phyloP scores from a whole-genome alignment of 805 yeast species.

The Metschnikowia aberdeeniae region DNA sequence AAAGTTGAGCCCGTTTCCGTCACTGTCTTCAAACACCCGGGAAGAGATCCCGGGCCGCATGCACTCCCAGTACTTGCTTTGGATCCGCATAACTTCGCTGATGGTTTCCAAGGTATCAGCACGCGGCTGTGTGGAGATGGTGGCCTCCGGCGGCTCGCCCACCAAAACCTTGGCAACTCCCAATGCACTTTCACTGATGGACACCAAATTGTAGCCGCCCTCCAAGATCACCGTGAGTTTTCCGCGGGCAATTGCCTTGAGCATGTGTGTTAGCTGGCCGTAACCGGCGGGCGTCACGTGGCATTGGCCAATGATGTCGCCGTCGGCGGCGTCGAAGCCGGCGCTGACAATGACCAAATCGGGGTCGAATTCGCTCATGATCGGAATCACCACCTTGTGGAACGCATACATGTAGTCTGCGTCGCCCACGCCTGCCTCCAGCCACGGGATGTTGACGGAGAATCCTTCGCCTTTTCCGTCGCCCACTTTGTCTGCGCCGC shows the following conservation, averaged over 20 bases:
- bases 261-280: constrained; percentile 91
- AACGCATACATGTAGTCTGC: constrained; percentile 95
- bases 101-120: constrained; percentile 75
- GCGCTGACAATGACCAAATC: constrained; percentile 90
- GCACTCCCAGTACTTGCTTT: constrained; percentile 84
- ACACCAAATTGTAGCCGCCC: constrained; percentile 93
- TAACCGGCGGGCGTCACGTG: constrained; percentile 94
- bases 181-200: constrained; percentile 85
- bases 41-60: constrained; percentile 63
- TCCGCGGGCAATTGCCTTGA: constrained; percentile 85
- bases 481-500: constrained; percentile 78
- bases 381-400: constrained; percentile 79
- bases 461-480: constrained; percentile 83
- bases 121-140: constrained; percentile 63
- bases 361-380: constrained; percentile 84
- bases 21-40: constrained; percentile 36
- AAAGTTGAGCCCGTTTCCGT: constrained; percentile 41
- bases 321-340: constrained; percentile 98
- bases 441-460: constrained; percentile 92
- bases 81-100: constrained; percentile 74
- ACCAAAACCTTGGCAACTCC: constrained; percentile 87
- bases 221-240: constrained; percentile 85
- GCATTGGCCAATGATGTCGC: constrained; percentile 95
- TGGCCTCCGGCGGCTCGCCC: constrained; percentile 91
- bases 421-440: constrained; percentile 85